Conservation (phyloP, 2,329 filamentous ascomycete species). For the Lithohypha guttulata region DNA sequence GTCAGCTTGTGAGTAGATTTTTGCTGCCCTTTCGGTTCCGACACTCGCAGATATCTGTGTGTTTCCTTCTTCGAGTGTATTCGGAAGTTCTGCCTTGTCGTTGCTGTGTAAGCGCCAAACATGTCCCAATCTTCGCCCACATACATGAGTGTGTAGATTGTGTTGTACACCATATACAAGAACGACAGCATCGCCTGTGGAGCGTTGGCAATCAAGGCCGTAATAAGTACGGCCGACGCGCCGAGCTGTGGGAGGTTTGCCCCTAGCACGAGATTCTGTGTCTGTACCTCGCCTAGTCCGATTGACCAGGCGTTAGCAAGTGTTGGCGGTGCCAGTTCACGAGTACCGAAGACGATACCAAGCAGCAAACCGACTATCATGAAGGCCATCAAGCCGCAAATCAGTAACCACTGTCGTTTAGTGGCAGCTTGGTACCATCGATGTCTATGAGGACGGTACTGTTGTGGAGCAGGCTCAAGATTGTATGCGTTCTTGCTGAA, state of each 20-base stretch:
- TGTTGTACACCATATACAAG: slow-evolving; percentile 27
- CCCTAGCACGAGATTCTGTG: slow-evolving; percentile 5
- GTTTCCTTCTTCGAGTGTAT: slow-evolving; percentile 1
- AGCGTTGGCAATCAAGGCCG: slow-evolving; percentile 24
- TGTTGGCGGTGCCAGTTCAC: background rate
- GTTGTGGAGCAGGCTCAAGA: slow-evolving; percentile 8
- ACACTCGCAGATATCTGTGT: slow-evolving; percentile 34
- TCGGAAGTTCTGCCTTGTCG: background rate
- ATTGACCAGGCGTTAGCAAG: slow-evolving; percentile 6
- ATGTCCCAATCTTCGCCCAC: slow-evolving; percentile 38
- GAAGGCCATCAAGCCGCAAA: slow-evolving; percentile 11
- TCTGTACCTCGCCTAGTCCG: slow-evolving; percentile 2
- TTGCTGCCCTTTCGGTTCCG: slow-evolving; percentile 31
- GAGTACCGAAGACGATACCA: background rate
- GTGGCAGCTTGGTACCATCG: slow-evolving; percentile 15
- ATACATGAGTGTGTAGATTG: slow-evolving; percentile 34
- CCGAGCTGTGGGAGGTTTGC: slow-evolving; percentile 7
- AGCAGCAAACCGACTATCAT: slow-evolving; percentile 11
- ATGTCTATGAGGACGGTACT: slow-evolving; percentile 12
- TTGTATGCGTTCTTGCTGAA: background rate
- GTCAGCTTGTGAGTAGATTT: slow-evolving; percentile 36
- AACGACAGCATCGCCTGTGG: slow-evolving; percentile 27
- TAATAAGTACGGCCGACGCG: slow-evolving; percentile 9
- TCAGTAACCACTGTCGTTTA: slow-evolving; percentile 19
- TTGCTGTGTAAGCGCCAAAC: slow-evolving; percentile 23